Evolutionary conservation across 176 grass and related monocot species (phyloP), one percentile per base, ranked within the genome.

Genomic region (Luzula sylvatica): DNA sequence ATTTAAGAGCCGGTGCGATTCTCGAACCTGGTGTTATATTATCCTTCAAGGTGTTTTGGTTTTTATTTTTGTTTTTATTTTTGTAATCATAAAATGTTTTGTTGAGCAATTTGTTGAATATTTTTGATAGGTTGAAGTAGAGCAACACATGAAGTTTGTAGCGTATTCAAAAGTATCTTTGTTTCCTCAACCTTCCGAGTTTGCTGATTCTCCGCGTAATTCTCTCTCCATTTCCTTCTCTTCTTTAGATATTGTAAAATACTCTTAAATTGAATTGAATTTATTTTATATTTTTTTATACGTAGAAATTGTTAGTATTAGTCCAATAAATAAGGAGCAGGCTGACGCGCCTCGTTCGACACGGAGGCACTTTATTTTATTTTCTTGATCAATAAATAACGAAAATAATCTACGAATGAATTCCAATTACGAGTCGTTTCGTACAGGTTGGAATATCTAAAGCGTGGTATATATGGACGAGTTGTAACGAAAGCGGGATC

Each of bases 91-190:
- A 14, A 38, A 22, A 18, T 53, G 16, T 1, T 70, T 35, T 58
- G 12, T 55, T 18, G 27, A 15, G n/a, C n/a, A n/a, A 11, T 56
- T 71, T 64, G 13, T 74, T n/a, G n/a, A 49, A 35, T 35, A 46
- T 22, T 29, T 16, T 50, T 60, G 45, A 61, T 66, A 98, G 92
- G 86, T 98, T 70, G 86, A 90, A 87, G 85, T 98, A 43, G 92
- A 84, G 73, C 87, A 82, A 46, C 76, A 86, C 61, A 77, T 80
- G 65, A 52, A 50, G 53, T 27, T 98, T 63, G 78, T 84, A 65
- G 65, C 81, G 42, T 79, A 98, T 69, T 98, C 92, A 23, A 98
- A 86, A 77, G 78, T 98, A n/a, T 82, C 92, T 15, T 66, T 90
- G 47, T 78, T 82, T 72, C 56, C 69, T 24, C 86, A 98, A 46